Evolutionary conservation across 495 filamentous ascomycete genomes (phyloP).

Genomic region (Letharia lupina): DNA sequence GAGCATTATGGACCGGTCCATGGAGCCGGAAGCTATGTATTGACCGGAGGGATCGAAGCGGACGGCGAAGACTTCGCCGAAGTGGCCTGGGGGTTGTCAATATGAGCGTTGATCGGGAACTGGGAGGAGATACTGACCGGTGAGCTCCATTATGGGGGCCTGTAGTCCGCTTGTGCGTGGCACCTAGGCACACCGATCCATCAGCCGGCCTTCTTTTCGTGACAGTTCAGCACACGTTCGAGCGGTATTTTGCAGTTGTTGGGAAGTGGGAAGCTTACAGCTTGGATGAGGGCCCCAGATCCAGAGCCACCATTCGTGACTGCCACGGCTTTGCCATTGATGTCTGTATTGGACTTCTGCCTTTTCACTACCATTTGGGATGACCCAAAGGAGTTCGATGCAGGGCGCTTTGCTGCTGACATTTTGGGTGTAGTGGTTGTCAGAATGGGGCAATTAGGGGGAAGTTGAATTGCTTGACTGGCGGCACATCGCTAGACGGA

Average conservation of each 20-base stretch:
- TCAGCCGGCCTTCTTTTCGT: conserved; percentile 27
- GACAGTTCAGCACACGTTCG: conserved; percentile 21
- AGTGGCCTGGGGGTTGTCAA: conserved; percentile 42
- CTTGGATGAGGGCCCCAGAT: conserved; percentile 71
- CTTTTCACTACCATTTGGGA: conserved; percentile 82
- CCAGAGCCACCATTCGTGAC: conserved; percentile 57
- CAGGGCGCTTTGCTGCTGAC: conserved; percentile 85
- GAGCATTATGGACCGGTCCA: conserved; percentile 89
- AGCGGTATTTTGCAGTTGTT: neutral
- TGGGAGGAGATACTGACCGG: conserved; percentile 38
- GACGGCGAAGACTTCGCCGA: conserved; percentile 80
- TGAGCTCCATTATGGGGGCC: conserved; percentile 90
- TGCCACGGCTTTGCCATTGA: conserved; percentile 53
- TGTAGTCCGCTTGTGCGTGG: conserved; percentile 79
- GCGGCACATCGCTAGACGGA: neutral
- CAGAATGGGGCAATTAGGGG: neutral
- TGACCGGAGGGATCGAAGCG: conserved; percentile 83
- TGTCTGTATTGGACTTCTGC: conserved; percentile 62
- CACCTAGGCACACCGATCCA: conserved; percentile 44
- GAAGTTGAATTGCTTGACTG: neutral
- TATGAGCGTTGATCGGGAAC: neutral
- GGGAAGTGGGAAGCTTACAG: conserved; percentile 49
- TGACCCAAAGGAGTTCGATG: conserved; percentile 67
- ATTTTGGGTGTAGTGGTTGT: conserved; percentile 38
- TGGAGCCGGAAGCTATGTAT: conserved; percentile 86